Conservation (phyloP, 345 rosid species). For the Dovyalis caffra region DNA sequence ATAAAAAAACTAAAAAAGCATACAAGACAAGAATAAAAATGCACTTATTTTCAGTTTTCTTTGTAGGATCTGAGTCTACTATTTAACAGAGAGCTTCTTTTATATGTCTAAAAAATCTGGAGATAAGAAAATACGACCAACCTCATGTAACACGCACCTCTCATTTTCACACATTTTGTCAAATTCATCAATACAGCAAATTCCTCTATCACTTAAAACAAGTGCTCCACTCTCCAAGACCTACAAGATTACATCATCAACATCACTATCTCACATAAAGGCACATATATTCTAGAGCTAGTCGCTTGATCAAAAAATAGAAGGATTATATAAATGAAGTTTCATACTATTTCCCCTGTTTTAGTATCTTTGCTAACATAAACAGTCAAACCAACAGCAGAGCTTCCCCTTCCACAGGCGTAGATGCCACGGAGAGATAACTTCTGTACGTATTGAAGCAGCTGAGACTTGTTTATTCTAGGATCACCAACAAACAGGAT, state of each 20-base stretch:
- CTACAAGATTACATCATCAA: constrained; percentile 35
- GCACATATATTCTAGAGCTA: neutral
- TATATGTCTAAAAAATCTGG: neutral
- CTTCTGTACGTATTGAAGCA: constrained; percentile 94
- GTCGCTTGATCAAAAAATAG: neutral
- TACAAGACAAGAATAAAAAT: too few species aligned
- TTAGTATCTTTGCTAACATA: constrained; percentile 95
- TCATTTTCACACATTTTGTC: constrained; percentile 99
- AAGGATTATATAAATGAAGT: constrained; percentile 4
- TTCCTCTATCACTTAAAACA: constrained; percentile 92
- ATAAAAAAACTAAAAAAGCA: too few species aligned
- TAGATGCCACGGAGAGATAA: constrained; percentile 95
- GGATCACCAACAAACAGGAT: constrained; percentile 98
- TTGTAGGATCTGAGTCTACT: too few species aligned
- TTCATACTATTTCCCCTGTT: constrained; percentile 92
- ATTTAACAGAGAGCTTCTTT: too few species aligned
- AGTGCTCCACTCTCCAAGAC: constrained; percentile 99
- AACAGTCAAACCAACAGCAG: constrained; percentile 99
- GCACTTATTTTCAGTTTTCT: too few species aligned
- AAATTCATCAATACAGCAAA: constrained; percentile 95
- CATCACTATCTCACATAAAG: constrained; percentile 2
- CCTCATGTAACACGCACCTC: constrained; percentile 96
- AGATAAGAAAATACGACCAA: constrained; percentile 26
- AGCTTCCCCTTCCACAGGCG: constrained; percentile 96
- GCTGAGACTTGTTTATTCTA: constrained; percentile 96